These are phyloP conservation scores for Lactifluus volemus DNA, from an alignment of 768 basidiomycete species.

Conservation along the genomic window DNA sequence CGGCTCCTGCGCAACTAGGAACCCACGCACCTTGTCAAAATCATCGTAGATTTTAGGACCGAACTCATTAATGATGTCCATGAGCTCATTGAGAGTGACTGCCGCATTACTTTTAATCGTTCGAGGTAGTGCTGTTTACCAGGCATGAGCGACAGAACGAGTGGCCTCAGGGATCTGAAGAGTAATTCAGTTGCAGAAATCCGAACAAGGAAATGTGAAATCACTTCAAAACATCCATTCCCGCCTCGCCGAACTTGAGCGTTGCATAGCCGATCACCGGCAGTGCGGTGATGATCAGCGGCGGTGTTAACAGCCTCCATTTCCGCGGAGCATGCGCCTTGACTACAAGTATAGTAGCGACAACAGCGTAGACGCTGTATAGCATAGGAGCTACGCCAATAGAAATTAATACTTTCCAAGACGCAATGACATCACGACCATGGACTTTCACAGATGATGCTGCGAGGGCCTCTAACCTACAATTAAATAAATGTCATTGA, in stretches of 20 bases:
- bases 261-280: constrained; percentile 89
- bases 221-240: constrained; percentile 93
- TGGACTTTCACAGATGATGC: constrained; percentile 91
- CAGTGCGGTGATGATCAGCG: constrained; percentile 58
- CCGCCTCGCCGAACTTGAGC: constrained; percentile 94
- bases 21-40: constrained; percentile 58
- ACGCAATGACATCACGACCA: constrained; percentile 86
- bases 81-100: constrained; percentile 76
- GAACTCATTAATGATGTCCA: constrained; percentile 75
- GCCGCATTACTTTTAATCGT: constrained; percentile 62
- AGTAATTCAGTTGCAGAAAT: constrained; percentile 9
- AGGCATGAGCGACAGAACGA: constrained; percentile 79
- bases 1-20: neutral
- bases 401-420: constrained; percentile 95
- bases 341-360: constrained; percentile 65
- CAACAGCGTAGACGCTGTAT: constrained; percentile 72
- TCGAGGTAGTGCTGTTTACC: constrained; percentile 79
- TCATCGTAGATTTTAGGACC: constrained; percentile 82
- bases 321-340: constrained; percentile 52
- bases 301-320: constrained; percentile 66
- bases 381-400: constrained; percentile 78
- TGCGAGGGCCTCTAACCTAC: constrained; percentile 78
- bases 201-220: constrained; percentile 23
- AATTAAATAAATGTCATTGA: neutral
- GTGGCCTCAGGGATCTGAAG: constrained; percentile 77